Percentiles rank a stretch among this genome's conserved stretches.
Conservation (phyloP, 257 asterid species). For the Nicotiana otophora region DNA sequence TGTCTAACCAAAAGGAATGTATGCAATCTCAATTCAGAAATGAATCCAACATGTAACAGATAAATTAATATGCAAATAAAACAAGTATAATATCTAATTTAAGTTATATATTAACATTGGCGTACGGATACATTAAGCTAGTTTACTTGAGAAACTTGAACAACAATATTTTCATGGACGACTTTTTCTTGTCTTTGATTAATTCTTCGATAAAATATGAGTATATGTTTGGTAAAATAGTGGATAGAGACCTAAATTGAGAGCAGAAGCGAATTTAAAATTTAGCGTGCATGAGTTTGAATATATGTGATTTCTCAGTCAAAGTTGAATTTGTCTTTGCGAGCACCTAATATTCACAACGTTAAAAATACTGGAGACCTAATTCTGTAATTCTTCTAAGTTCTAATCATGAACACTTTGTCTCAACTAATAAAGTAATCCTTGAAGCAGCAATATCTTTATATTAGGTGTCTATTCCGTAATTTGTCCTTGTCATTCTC, state of each 20-base stretch:
- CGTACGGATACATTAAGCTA: no score
- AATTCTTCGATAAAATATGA: neutral
- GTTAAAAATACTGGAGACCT: neutral
- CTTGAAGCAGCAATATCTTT: neutral
- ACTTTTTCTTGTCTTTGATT: conserved; percentile 4
- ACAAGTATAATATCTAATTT: neutral
- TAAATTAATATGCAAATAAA: neutral
- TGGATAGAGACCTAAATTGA: neutral
- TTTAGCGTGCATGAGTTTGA: neutral
- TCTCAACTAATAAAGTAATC: neutral
- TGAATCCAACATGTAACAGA: neutral
- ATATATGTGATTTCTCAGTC: no score
- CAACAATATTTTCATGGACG: no score
- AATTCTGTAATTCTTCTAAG: neutral
- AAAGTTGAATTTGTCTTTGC: no score
- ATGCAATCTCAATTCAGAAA: neutral
- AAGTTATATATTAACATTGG: neutral
- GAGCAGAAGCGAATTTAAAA: neutral
- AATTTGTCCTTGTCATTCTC: neutral
- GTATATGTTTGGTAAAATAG: neutral
- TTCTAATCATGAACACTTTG: neutral
- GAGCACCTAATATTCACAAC: neutral
- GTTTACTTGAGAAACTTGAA: no score
- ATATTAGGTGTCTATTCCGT: neutral
- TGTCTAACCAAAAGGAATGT: neutral